Percentiles rank a stretch among this genome's conserved stretches.
phyloP scores from a whole-genome alignment of 257 asterid genomes.

The Orobanche coerulescens region DNA sequence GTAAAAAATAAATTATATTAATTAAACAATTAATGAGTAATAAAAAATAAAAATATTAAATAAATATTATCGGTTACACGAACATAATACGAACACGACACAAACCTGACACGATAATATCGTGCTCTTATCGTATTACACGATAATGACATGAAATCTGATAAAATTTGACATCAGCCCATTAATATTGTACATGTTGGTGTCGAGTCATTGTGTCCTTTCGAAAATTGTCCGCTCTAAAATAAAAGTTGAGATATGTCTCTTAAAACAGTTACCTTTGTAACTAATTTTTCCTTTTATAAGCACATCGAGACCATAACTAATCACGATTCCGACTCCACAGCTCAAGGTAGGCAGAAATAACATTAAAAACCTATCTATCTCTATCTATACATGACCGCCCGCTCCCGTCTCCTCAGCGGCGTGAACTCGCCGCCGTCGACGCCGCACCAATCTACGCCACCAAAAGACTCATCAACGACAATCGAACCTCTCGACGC shows the following conservation, averaged over 20 bases:
- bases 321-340: conserved; percentile 4
- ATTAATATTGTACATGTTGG: too few relatives aligned
- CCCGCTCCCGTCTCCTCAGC: conserved; percentile 34
- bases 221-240: not conserved
- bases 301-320: not conserved
- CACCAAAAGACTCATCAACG: conserved; percentile 11
- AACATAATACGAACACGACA: too few relatives aligned
- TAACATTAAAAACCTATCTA: not conserved
- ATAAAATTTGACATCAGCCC: too few relatives aligned
- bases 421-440: conserved; percentile 26
- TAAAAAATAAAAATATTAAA: too few relatives aligned
- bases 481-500: conserved; percentile 19
- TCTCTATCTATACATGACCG: conserved; percentile 27
- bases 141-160: too few relatives aligned
- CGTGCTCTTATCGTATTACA: too few relatives aligned
- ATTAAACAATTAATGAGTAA: too few relatives aligned
- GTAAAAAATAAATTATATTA: too few relatives aligned
- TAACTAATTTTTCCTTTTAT: conserved; percentile 16
- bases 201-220: too few relatives aligned
- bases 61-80: too few relatives aligned
- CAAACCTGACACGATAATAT: too few relatives aligned
- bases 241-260: too few relatives aligned
- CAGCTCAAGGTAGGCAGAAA: not conserved
- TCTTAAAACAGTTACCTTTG: conserved; percentile 18
- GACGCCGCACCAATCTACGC: conserved; percentile 19